Evolutionary conservation across 257 asterid species (phyloP).

Genomic region (Linaria vulgaris): DNA sequence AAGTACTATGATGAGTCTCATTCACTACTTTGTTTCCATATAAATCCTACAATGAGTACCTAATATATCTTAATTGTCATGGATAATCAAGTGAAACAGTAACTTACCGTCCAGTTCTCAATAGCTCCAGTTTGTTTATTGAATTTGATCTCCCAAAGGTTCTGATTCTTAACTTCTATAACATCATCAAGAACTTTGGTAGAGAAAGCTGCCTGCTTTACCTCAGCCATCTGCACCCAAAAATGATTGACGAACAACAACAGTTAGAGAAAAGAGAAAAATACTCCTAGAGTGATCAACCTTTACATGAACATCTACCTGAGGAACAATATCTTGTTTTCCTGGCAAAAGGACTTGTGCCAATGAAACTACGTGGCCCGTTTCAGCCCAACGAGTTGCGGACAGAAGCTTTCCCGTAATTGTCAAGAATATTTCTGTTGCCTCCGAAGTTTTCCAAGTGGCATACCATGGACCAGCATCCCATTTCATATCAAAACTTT

Average conservation of each 20-base stretch:
- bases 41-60: too few species aligned
- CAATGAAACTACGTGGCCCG: slow-evolving; percentile 77
- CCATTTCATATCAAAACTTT: slow-evolving; percentile 48
- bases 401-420: slow-evolving; percentile 55
- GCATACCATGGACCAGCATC: slow-evolving; percentile 83
- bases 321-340: slow-evolving; percentile 52
- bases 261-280: slow-evolving; percentile 18
- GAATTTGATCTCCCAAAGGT: slow-evolving; percentile 75
- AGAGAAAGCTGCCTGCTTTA: slow-evolving; percentile 34
- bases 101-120: slow-evolving; percentile 84
- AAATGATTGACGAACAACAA: slow-evolving; percentile 15
- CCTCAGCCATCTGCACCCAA: slow-evolving; percentile 46
- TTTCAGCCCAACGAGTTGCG: slow-evolving; percentile 80
- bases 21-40: too few species aligned
- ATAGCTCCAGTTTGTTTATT: slow-evolving; percentile 63
- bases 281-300: slow-evolving; percentile 19
- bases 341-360: slow-evolving; percentile 71
- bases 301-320: slow-evolving; percentile 43
- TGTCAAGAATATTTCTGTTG: slow-evolving; percentile 62
- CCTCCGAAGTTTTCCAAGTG: slow-evolving; percentile 52
- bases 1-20: neutral
- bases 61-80: neutral
- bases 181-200: slow-evolving; percentile 50
- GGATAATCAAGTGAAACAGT: slow-evolving; percentile 5
- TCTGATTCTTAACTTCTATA: slow-evolving; percentile 51